Conservation (phyloP, 176 grass and related monocot species). For the Rhynchospora breviuscula region DNA sequence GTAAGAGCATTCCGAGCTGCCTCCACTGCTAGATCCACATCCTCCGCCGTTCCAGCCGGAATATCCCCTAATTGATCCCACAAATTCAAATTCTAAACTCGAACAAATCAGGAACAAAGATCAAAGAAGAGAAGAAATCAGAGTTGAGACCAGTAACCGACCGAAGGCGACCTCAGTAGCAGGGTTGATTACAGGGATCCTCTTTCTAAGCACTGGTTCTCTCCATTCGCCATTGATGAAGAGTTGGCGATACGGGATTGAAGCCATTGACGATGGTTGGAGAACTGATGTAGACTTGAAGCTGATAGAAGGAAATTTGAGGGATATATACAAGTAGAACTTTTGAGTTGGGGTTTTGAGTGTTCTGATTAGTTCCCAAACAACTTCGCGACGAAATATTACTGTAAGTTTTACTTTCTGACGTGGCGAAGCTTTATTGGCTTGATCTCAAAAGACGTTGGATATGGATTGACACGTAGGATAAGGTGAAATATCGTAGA, state of each 20-base stretch:
- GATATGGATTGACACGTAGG: background rate
- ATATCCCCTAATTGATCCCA: conserved; percentile 59
- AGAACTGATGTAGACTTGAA: background rate
- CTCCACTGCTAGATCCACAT: conserved; percentile 80
- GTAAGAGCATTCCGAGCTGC: conserved; percentile 60
- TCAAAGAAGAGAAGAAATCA: background rate
- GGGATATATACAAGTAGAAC: background rate
- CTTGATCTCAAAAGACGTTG: background rate
- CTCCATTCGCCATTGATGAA: conserved; percentile 92
- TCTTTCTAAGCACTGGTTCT: conserved; percentile 48
- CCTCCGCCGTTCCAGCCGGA: conserved; percentile 79
- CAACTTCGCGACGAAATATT: background rate
- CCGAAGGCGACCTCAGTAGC: conserved; percentile 71
- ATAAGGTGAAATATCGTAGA: background rate
- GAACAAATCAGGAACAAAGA: background rate
- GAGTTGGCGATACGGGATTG: conserved; percentile 57
- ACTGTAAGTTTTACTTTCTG: background rate
- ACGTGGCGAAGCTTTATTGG: background rate
- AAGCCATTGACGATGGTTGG: background rate
- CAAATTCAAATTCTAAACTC: background rate
- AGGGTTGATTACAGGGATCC: conserved; percentile 80
- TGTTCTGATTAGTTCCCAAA: background rate
- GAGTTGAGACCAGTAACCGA: background rate
- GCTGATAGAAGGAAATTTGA: background rate
- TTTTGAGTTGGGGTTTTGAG: background rate